These are phyloP conservation scores for Filosporella fistucella DNA, from an alignment of 495 filamentous ascomycete species.

Conservation along the genomic window DNA sequence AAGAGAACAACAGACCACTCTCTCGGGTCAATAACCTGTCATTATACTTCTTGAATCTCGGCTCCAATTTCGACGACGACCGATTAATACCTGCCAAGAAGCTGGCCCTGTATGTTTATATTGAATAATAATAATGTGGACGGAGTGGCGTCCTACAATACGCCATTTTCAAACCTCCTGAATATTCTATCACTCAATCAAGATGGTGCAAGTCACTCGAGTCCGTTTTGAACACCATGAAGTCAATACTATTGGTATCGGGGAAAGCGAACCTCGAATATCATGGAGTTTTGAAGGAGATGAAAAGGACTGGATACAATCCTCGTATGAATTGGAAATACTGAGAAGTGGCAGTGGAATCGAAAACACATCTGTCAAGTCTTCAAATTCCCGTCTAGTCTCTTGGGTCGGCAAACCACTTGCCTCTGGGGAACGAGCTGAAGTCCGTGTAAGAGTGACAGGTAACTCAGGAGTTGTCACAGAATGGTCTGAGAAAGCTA, in stretches of 20 bases:
- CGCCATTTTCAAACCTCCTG: too few relatives aligned
- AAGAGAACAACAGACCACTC: too few relatives aligned
- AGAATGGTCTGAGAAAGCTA: neutral
- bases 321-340: slow-evolving; percentile 2
- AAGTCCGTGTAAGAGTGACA: neutral
- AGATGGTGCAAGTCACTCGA: neutral
- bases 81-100: too few relatives aligned
- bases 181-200: too few relatives aligned
- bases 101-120: too few relatives aligned
- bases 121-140: too few relatives aligned
- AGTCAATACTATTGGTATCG: neutral
- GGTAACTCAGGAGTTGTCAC: neutral
- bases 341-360: neutral
- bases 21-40: too few relatives aligned
- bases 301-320: neutral
- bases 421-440: neutral
- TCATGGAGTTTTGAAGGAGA: slow-evolving; percentile 6
- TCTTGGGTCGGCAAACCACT: neutral
- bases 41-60: too few relatives aligned
- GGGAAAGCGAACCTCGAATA: neutral
- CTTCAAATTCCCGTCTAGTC: neutral
- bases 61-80: too few relatives aligned
- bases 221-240: neutral
- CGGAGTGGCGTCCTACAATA: too few relatives aligned
- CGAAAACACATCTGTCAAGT: neutral